These are phyloP conservation scores for Fagopyrum esculentum DNA, from an alignment of 148 eudicot species.

Conservation along the genomic window DNA sequence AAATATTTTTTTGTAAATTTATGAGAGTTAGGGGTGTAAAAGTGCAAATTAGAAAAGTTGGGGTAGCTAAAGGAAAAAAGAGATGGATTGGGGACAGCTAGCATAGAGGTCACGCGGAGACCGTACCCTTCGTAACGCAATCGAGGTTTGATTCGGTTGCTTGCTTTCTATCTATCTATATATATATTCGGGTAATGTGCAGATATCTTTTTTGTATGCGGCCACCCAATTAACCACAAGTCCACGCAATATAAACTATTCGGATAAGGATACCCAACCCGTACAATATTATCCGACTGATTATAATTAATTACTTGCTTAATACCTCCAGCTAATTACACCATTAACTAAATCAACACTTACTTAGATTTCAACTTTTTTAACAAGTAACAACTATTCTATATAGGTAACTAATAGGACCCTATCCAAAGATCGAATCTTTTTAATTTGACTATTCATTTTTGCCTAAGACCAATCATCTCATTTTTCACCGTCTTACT, in stretches of 20 bases:
- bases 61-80: not conserved
- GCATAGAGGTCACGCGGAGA: not conserved
- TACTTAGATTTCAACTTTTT: not conserved
- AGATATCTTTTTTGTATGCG: not conserved
- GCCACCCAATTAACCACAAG: not conserved
- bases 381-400: not conserved
- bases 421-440: not conserved
- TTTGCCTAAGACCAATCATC: not conserved
- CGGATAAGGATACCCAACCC: not conserved
- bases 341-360: not conserved
- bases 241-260: not conserved
- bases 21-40: no score
- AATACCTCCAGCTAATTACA: not conserved
- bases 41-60: no score
- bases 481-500: not conserved
- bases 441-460: not conserved
- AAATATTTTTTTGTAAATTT: no score
- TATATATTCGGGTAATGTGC: not conserved
- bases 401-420: not conserved
- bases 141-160: not conserved
- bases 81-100: not conserved
- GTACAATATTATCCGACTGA: not conserved
- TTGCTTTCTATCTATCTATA: not conserved
- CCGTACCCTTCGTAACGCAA: not conserved
- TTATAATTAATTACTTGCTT: not conserved